Conservation (phyloP, 768 basidiomycete genomes). For the Mycena alexandri region DNA sequence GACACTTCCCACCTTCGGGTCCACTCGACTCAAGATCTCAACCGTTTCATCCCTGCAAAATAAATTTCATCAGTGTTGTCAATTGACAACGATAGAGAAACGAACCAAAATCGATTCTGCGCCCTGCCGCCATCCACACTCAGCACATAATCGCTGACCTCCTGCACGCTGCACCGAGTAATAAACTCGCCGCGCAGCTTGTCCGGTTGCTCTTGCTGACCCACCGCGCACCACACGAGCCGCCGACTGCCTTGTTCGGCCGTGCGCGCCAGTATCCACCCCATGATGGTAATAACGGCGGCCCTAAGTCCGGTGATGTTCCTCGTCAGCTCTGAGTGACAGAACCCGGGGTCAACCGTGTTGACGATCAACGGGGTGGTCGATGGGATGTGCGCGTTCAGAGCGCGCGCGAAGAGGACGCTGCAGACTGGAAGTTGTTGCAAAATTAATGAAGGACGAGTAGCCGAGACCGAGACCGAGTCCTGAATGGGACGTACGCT, state of each 20-base stretch:
- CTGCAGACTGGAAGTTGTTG: constrained; percentile 34
- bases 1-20: constrained; percentile 32
- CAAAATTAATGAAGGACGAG: neutral
- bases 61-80: neutral
- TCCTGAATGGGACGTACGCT: constrained; percentile 28
- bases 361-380: constrained; percentile 32
- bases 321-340: constrained; percentile 37
- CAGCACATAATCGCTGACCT: constrained; percentile 40
- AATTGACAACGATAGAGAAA: neutral
- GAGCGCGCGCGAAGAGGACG: constrained; percentile 37
- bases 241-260: constrained; percentile 42
- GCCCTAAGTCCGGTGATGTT: neutral
- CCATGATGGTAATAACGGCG: constrained; percentile 8
- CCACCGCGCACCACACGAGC: constrained; percentile 38
- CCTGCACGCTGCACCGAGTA: constrained; percentile 21
- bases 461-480: no score
- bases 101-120: constrained; percentile 38
- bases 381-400: constrained; percentile 26
- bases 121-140: constrained; percentile 35
- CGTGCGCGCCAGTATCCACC: constrained; percentile 30
- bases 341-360: constrained; percentile 39
- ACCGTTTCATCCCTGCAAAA: constrained; percentile 37
- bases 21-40: constrained; percentile 37
- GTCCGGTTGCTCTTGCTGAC: constrained; percentile 5
- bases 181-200: constrained; percentile 37